Evolutionary conservation across 352 stramenopile species (phyloP).

Genomic region (Globisporangium cylindrosporum): DNA sequence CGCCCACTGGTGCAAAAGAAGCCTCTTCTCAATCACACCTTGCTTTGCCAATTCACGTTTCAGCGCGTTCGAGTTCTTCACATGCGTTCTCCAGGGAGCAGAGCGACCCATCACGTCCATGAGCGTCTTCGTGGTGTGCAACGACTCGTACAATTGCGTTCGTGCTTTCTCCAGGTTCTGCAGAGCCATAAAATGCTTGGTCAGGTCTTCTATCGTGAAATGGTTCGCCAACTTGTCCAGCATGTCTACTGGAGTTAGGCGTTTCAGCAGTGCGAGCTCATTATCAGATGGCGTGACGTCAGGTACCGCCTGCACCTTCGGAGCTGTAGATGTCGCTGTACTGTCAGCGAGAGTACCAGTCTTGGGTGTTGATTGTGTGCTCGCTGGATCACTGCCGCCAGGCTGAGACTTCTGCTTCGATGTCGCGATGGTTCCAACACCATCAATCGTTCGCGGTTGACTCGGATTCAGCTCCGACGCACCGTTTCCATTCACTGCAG

Average conservation of each 20-base stretch:
- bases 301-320: neutral
- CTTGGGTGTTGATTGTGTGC: neutral
- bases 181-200: slow-evolving; percentile 28
- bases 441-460: neutral
- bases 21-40: slow-evolving; percentile 44
- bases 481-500: neutral
- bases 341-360: neutral
- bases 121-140: slow-evolving; percentile 41
- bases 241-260: slow-evolving; percentile 45
- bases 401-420: neutral
- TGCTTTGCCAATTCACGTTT: slow-evolving; percentile 59
- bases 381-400: neutral
- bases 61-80: slow-evolving; percentile 61
- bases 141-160: slow-evolving; percentile 42
- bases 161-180: slow-evolving; percentile 26
- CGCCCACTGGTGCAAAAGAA: slow-evolving; percentile 63
- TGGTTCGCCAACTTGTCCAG: slow-evolving; percentile 33
- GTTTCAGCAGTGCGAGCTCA: slow-evolving; percentile 32
- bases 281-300: slow-evolving; percentile 7
- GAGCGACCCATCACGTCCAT: slow-evolving; percentile 59
- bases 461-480: neutral
- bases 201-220: slow-evolving; percentile 33
- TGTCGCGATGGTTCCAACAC: neutral
- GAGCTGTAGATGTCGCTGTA: neutral
- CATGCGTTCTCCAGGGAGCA: slow-evolving; percentile 55